Evolutionary conservation across 75 land plant genomes (phyloP), one percentile per base, ranked within the genome.

Genomic region (Cunninghamia lanceolata): DNA sequence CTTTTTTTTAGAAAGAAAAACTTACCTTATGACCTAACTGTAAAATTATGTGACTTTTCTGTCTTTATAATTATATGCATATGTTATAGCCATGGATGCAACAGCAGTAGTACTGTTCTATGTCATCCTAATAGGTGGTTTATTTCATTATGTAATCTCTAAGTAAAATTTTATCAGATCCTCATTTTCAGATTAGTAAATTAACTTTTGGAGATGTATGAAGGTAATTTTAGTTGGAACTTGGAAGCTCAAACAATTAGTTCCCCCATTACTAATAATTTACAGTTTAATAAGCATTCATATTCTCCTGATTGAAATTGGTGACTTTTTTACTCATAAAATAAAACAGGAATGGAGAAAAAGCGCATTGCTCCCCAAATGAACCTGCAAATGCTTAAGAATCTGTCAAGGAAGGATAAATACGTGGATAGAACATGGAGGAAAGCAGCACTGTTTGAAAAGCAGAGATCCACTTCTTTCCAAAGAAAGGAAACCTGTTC

Each of bases 351-450:
- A 28, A 80, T 80, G 82, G 52, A 80, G 34, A 43, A 45, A 45
- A 80, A 28, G 50, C 6, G 45, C 15, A 80, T 25, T n/a, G 15
- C 52, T 28, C 82, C 11, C 15, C 82, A 80, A 43, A n/a, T 45
- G 35, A 45, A 45, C 82, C 32, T 45, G 32, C 46, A 43, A 80
- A 80, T 80, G 82, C 32, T 80, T 4, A 80, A 80, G 82, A 43
- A 79, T 21, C 47, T 38, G 82, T 80, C 52, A 80, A 80, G 82
- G 16, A 80, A 45, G 34, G 82, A 79, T 28, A 80, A n/a, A 80
- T 80, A n/a, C 13, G 39, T 79, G 30, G 50, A 80, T 45, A 43
- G 14, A 45, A 80, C 82, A 45, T 80, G 52, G 82, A 42, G 17
- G 50, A 80, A 45, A 21, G 50, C 52, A 45, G 82, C 32, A 45